Evolutionary conservation across 257 asterid species (phyloP), one percentile per base, ranked within the genome.

Genomic region (Verbascum thapsus): DNA sequence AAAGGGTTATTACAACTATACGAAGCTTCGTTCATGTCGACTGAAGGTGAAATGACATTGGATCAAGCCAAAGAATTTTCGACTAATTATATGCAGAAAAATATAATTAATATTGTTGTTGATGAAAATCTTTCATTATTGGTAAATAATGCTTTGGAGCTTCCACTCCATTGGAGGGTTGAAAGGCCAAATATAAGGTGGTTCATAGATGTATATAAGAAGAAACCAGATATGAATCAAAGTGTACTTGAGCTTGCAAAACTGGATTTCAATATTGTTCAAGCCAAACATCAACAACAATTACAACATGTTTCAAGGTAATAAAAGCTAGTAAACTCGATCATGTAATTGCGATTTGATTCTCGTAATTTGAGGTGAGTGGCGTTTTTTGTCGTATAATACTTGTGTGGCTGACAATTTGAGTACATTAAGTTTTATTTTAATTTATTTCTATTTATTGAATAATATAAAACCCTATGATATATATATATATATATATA

Each of bases 161-260:
- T 74, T 35, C 75, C 80, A 44, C 18, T 70, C n/a, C 74, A 78
- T 48, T 74, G 80, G 77, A 69, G 70, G 40, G 37, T 66, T 26
- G 53, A 30, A 38, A 62, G 77, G 67, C 54, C 65, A 41, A 72
- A 70, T 10, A 38, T 73, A 12, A 63, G 71, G 8, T 68, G 77
- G 73, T 71, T 54, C 57, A 71, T 78, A 42, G 30, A 63, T 15
- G 58, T 51, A 4, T 78, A 78, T 38, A 38, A 56, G 62, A 67
- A 15, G 34, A 58, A 47, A 42, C 20, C 8, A 18, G 47, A 56
- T 41, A 26, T 10, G 66, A 58, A 59, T 23, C 58, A 59, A 3
- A 6, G 61, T 3, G 10, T 78, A 5, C 66, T 78, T 18, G 81
- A 72, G 44, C 47, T 78, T 30, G 76, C 81, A 13, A 75, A 22